Evolutionary conservation across 371 early-diverging fungal species (phyloP), one percentile per base, ranked within the genome.

Genomic region (Actinomucor elegans): DNA sequence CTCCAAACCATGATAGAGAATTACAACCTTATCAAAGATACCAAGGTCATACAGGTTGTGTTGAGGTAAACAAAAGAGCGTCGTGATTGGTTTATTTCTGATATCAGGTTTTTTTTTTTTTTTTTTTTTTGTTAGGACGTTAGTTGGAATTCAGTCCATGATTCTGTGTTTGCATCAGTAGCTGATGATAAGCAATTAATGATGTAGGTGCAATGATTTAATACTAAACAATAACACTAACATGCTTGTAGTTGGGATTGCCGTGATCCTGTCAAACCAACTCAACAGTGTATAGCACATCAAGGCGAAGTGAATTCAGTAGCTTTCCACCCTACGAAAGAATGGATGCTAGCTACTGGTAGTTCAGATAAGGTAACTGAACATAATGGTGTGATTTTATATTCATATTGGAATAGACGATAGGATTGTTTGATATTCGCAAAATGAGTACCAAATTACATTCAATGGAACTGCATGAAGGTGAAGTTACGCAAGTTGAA

Each of bases 381-480:
- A n/a, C 5, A 33, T 28, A 21, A 36, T 31, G 35, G 34, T 28
- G 29, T 41, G 15, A n/a, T 50, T 27, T 31, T 14, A 26, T 41
- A 24, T 1, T 28, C 7, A 20, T 9, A 46, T 32, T 26, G 14
- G 17, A 38, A 5, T 55, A 89, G 80, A 91, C 94, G 1, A 88
- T 98, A 12, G 94, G 88, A 6, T 77, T 99, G 18, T 99, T 99
- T 96, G 99, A 99, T 82, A 76, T 92, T 66, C 90, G 99, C 63
- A 95, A 94, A 70, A 66, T 97, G 40, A 79, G 83, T 43, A 61
- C 68, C 36, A 83, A 86, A 61, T 74, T 99, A 52, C 91, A 97
- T 71, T 79, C 88, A 18, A 83, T 99, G 28, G 88, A 94, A 59
- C 80, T 85, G 5, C 99, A 99, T 82, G 84, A 88, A 67, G 93